A percentile compares a stretch with the other conserved stretches of the same genome.
Conservation (phyloP, 176 grass and related monocot genomes). For the Juncus inflexus region DNA sequence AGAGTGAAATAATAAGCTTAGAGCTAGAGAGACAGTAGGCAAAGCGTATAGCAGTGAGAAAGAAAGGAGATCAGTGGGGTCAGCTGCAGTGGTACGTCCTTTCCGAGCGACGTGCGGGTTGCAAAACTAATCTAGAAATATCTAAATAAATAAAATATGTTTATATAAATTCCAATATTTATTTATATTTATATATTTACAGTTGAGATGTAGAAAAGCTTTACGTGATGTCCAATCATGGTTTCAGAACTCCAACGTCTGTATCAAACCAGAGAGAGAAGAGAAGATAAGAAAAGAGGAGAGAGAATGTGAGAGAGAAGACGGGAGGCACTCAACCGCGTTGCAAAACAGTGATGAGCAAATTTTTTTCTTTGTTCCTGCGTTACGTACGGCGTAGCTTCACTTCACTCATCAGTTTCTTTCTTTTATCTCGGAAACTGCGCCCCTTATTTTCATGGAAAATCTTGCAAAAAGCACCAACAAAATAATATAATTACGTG, state of each 20-base stretch:
- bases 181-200: no score
- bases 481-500: no score
- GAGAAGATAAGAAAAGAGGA: background rate
- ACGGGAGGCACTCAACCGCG: constrained; percentile 26
- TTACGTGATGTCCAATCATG: constrained; percentile 22
- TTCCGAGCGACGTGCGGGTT: constrained; percentile 24
- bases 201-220: background rate
- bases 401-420: background rate
- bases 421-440: constrained; percentile 16
- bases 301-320: background rate
- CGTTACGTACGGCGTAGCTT: background rate
- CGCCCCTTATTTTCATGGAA: background rate
- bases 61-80: background rate
- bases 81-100: constrained; percentile 28
- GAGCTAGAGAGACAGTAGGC: constrained; percentile 2
- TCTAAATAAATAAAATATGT: no score
- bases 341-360: constrained; percentile 17
- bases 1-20: background rate
- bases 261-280: constrained; percentile 6
- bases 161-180: no score
- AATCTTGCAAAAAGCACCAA: no score
- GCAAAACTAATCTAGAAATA: background rate
- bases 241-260: constrained; percentile 23
- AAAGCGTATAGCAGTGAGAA: constrained; percentile 22
- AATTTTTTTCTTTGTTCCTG: background rate